These are phyloP conservation scores for Epichloe coenophiala DNA, from an alignment of 2,329 filamentous ascomycete genomes.

Conservation along the genomic window DNA sequence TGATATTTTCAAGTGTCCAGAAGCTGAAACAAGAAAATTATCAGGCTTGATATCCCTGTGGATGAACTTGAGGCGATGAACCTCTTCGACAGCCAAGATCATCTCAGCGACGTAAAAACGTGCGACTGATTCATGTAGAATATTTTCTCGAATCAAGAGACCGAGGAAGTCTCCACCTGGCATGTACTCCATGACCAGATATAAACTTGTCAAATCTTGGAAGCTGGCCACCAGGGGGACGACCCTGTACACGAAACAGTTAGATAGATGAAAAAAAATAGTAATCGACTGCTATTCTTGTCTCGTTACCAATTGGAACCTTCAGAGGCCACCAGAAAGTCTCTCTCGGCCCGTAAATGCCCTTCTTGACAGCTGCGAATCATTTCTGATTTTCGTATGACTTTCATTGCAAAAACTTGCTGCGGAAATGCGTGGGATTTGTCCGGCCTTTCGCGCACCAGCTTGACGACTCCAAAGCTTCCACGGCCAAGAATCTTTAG, in stretches of 20 bases:
- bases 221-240: constrained; percentile 87
- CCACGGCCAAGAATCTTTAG: constrained; percentile 80
- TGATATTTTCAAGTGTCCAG: constrained; percentile 86
- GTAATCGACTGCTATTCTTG: background rate
- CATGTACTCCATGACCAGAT: constrained; percentile 98
- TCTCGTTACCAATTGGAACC: constrained; percentile 56
- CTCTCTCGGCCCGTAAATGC: constrained; percentile 78
- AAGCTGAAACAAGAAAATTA: constrained; percentile 83
- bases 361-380: constrained; percentile 82
- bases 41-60: constrained; percentile 95
- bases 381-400: constrained; percentile 91
- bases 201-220: constrained; percentile 71
- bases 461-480: constrained; percentile 81
- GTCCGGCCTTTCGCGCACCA: constrained; percentile 57
- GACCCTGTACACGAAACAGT: constrained; percentile 39
- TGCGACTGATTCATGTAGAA: constrained; percentile 63
- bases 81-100: constrained; percentile 88
- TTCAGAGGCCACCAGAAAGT: constrained; percentile 80
- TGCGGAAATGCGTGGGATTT: constrained; percentile 14
- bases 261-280: background rate
- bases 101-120: constrained; percentile 91
- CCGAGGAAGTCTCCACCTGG: constrained; percentile 89
- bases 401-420: constrained; percentile 88
- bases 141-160: constrained; percentile 71
- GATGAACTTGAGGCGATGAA: constrained; percentile 77